Evolutionary conservation across 345 rosid genomes (phyloP), one percentile per base, ranked within the genome.

Genomic region (Zanthoxylum bungeanum): DNA sequence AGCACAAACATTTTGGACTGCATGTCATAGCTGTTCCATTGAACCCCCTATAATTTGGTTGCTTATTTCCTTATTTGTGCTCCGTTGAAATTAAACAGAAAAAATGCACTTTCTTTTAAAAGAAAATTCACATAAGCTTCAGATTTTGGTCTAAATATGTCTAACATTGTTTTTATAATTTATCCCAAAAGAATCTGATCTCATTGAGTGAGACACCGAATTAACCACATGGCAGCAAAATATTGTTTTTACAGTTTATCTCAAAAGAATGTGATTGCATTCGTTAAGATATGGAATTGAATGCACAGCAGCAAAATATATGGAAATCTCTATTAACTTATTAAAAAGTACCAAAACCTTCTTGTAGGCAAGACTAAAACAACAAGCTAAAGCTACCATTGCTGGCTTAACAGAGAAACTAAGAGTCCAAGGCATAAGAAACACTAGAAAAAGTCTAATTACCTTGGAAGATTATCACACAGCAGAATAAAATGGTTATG

Each of bases 401-500:
- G 49, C 19, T 14, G 14, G 47, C 17, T 17, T 42, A 42, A 42
- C 47, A 42, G 47, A 12, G 47, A 42, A 42, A 42, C 47, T 1
- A 14, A 3, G 19, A 4, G 49, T 10, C 6, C 49, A 44, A 14
- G n/a, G n/a, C 49, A 44, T 4, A 44, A 44, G 57, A 52, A 24
- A 52, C 57, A 4, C 2, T 52, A 25, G 36, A 14, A 22, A 30
- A 9, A 27, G 7, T 10, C 22, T 50, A 59, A 50, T 69, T 77
- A 76, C 81, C 86, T 69, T 77, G 83, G 50, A 77, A 79, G 44
- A 79, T 33, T 64, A 83, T 70, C 33, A 79, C 37, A 22, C 11
- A 65, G 31, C 76, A 64, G 80, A 83, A 79, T 37, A 83, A 61
- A 44, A 79, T 3, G 27, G 86, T 79, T 70, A 83, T 19, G 31